These are phyloP conservation scores for Volvariella surrecta DNA, from an alignment of 1,284 basidiomycete genomes.

Conservation along the genomic window DNA sequence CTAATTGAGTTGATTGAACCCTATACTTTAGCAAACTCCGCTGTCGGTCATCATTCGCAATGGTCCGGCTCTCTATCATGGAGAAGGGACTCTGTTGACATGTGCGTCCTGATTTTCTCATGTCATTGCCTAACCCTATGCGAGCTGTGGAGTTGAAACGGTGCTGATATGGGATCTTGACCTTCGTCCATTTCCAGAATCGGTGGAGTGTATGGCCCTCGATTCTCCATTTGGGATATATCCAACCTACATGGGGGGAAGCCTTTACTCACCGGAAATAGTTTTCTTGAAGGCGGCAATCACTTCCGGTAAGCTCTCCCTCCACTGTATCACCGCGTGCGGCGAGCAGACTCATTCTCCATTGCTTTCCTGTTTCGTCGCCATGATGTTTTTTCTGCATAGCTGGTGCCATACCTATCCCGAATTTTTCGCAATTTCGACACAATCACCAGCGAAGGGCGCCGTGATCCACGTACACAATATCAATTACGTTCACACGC, in stretches of 20 bases:
- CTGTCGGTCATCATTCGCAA: constrained; percentile 34
- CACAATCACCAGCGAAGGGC: constrained; percentile 46
- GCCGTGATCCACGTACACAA: constrained; percentile 66
- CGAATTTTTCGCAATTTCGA: constrained; percentile 67
- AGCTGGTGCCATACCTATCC: constrained; percentile 74
- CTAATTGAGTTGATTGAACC: constrained; percentile 68
- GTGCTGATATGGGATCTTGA: constrained; percentile 9
- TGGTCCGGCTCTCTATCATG: constrained; percentile 58
- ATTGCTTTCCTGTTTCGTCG: neutral
- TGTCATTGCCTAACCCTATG: constrained; percentile 4
- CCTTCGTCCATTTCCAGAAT: constrained; percentile 34
- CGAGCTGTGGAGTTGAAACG: neutral
- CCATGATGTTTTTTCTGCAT: neutral
- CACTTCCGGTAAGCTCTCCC: constrained; percentile 47
- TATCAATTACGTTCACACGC: constrained; percentile 49
- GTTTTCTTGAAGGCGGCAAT: constrained; percentile 57
- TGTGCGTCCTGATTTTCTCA: constrained; percentile 34
- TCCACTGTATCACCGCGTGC: constrained; percentile 6
- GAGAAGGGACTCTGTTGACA: constrained; percentile 56
- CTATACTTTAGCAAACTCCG: constrained; percentile 43
- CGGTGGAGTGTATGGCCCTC: constrained; percentile 61
- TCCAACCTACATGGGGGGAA: constrained; percentile 63
- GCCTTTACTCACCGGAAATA: constrained; percentile 47
- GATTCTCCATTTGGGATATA: constrained; percentile 70
- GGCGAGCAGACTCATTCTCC: neutral